Evolutionary conservation across 2,329 filamentous ascomycete genomes (phyloP).

Genomic region (Cladosporium sp.): DNA sequence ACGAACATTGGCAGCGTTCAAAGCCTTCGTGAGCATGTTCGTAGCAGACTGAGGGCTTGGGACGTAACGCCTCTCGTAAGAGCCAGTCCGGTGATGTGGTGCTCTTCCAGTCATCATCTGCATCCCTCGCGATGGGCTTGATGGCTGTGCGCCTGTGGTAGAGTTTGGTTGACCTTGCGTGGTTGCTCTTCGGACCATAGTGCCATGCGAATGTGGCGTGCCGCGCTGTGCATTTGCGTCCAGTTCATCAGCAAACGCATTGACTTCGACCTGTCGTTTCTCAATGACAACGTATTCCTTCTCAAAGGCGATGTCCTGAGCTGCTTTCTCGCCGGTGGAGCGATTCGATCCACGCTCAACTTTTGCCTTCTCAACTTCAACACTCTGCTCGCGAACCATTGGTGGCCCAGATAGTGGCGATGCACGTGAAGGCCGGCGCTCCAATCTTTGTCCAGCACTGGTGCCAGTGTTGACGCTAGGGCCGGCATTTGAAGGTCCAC

Average conservation of each 20-base stretch:
- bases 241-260: conserved; percentile 93
- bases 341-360: conserved; percentile 35
- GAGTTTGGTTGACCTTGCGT: conserved; percentile 72
- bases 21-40: conserved; percentile 89
- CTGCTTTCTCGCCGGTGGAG: conserved; percentile 63
- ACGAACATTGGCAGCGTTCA: conserved; percentile 84
- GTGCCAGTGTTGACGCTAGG: not conserved
- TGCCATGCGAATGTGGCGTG: conserved; percentile 51
- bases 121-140: conserved; percentile 70
- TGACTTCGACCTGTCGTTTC: conserved; percentile 92
- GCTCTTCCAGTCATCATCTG: conserved; percentile 70
- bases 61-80: conserved; percentile 78
- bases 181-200: conserved; percentile 73
- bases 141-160: conserved; percentile 64
- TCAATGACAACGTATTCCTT: conserved; percentile 95
- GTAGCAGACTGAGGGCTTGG: conserved; percentile 74
- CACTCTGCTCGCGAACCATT: conserved; percentile 48
- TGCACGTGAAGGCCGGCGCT: conserved; percentile 61
- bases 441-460: conserved; percentile 41
- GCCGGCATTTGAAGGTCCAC: conserved; percentile 31
- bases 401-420: conserved; percentile 43
- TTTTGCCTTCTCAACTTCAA: conserved; percentile 22
- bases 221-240: conserved; percentile 70
- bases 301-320: conserved; percentile 86
- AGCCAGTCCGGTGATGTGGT: conserved; percentile 73